Base-by-base conservation (phyloP, 441 rosid genomes). In the Eutrema salsugineum region DNA sequence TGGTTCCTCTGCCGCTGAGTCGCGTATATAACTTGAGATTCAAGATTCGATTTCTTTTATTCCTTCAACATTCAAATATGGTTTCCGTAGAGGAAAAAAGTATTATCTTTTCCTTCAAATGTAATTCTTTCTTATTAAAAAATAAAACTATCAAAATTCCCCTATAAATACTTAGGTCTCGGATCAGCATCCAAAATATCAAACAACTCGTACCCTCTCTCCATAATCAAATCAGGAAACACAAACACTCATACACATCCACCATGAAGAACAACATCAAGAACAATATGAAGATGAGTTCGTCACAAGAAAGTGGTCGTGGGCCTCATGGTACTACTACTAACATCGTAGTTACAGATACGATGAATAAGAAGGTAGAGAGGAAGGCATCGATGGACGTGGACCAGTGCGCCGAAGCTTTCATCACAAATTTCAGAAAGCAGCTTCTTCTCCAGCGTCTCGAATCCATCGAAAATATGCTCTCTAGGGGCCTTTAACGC, bases 381-480 rank as follows among this genome's bases (percentile, higher is more conserved):
- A 66, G 66, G 24, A 77, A 72, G 62, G 48, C 71, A 53, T 72
- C 74, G 7, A 79, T 79, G 73, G 97, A 93, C 79, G 82, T 92
- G 28, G 83, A 92, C 16, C 76, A 86, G 59, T 87, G 93, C 33
- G 98, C 97, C 0, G 98, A 92, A 58, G 90, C 88, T n/a, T 92
- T 92, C 80, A 92, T 90, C 78, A 65, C 79, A 67, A 88, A 90
- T 14, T 92, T 92, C 82, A 84, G 87, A 83, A 77, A 83, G 8
- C 89, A 90, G 74, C 86, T 92, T 59, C 35, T 84, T 78, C 80
- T 90, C 19, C 96, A 90, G 63, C 84, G 93, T 80, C 91, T 87
- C 4, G 91, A 92, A 63, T 90, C 98, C 69, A 85, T 87, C 0
- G 94, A 90, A 66, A 88, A 86, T 49, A 87, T 85, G 94, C 81